Evolutionary conservation across 2,329 filamentous ascomycete genomes (phyloP), one percentile per base, ranked within the genome.

Genomic region (Paradendryphiella salina): DNA sequence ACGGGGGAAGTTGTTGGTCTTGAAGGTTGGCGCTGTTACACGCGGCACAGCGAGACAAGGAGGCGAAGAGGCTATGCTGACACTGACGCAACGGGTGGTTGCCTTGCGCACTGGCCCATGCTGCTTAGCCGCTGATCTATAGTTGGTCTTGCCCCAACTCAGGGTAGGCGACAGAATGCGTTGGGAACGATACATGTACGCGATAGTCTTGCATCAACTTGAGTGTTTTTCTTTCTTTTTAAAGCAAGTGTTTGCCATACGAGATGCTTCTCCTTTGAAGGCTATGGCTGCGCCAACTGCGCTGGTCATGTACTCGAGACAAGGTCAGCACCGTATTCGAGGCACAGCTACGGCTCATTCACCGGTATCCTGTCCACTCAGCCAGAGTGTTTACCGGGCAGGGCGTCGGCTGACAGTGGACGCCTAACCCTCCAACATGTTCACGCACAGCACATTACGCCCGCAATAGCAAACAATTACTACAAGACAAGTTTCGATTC

Each of bases 401-500:
- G 20, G 20, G 31, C 20, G 15, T 26, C n/a, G 28, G 46, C 15
- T 18, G n/a, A 31, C n/a, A 7, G 28, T 37, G 35, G 28, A 26
- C 28, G 34, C 41, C 28, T 33, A 17, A 5, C 14, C 14, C 18
- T 20, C 15, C 14, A 39, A 9, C 13, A 23, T 15, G 4, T n/a
- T 32, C 38, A 32, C 14, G 13, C 33, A 35, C 14, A n/a, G 14
- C 28, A 9, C 33, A 29, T 17, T 13, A 42, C 18, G 11, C 10
- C 10, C 33, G 14, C 5, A 20, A n/a, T 15, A n/a, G 8, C 13
- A 18, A 7, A 15, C 33, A 21, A 33, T 35, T 2, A 23, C n/a
- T 50, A 54, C 11, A 37, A 48, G 43, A 53, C 40, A 55, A 45
- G 52, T 46, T 49, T 54, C 41, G 38, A 59, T 65, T 60, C 60